These are phyloP conservation scores for Acanthamoeba lugdunensis DNA, from an alignment of 208 protist species.

Conservation along the genomic window DNA sequence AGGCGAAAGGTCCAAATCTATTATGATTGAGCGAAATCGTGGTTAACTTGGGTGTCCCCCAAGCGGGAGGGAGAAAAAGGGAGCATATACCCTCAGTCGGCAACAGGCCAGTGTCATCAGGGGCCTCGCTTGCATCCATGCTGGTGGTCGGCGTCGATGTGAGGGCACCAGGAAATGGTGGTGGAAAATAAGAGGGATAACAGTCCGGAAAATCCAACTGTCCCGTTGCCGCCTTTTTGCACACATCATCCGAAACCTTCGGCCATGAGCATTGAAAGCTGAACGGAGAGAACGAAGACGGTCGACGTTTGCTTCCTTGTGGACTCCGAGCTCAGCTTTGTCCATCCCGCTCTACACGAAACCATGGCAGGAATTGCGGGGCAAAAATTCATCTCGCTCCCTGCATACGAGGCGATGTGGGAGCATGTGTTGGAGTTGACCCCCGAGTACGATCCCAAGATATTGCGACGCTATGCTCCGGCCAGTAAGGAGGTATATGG, in stretches of 20 bases:
- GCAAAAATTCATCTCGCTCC: conserved; percentile 19
- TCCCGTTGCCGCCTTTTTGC: not conserved
- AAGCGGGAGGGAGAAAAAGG: too few species aligned
- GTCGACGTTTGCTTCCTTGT: not conserved
- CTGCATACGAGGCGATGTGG: not conserved
- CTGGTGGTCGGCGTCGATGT: not conserved
- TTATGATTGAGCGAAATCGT: not conserved
- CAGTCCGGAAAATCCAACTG: not conserved
- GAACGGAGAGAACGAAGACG: not conserved
- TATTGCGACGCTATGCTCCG: conserved; percentile 31
- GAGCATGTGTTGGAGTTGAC: not conserved
- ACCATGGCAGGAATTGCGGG: not conserved
- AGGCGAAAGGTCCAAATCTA: not conserved
- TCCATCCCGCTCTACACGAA: too few species aligned
- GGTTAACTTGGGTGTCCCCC: too few species aligned
- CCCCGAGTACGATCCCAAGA: conserved; percentile 20
- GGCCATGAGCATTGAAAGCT: not conserved
- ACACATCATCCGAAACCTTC: not conserved
- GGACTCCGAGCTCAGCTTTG: too few species aligned
- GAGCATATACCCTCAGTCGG: not conserved
- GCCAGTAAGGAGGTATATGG: conserved; percentile 54
- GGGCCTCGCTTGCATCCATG: not conserved
- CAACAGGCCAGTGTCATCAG: not conserved
- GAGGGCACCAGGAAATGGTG: not conserved
- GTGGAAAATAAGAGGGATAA: not conserved